Percentiles rank a stretch among this genome's conserved stretches.
Evolutionary conservation across 768 basidiomycete genomes (phyloP).

Genomic region (Suillus decipiens): DNA sequence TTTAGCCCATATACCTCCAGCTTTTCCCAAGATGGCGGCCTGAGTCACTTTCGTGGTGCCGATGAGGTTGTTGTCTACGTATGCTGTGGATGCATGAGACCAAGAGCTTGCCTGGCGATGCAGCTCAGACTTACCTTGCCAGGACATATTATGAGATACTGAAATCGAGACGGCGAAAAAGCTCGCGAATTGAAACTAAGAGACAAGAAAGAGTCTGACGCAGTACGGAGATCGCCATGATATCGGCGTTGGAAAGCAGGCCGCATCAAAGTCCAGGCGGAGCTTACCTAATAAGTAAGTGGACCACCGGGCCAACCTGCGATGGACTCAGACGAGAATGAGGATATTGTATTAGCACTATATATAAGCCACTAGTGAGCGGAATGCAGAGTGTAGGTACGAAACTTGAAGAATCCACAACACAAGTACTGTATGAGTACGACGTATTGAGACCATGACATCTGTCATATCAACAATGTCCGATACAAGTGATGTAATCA

Average conservation of each 20-base stretch:
- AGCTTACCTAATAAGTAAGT: slow-evolving; percentile 6
- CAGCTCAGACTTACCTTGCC: slow-evolving; percentile 66
- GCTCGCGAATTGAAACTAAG: slow-evolving; percentile 9
- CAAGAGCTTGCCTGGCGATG: neutral
- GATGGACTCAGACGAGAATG: neutral
- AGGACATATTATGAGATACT: slow-evolving; percentile 52
- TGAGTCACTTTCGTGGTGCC: slow-evolving; percentile 69
- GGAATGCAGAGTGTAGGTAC: neutral
- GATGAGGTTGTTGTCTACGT: slow-evolving; percentile 81
- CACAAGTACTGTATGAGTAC: neutral
- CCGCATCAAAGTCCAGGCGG: slow-evolving; percentile 5
- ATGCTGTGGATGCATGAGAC: slow-evolving; percentile 46
- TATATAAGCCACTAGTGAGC: neutral
- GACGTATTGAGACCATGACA: neutral
- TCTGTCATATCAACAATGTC: neutral
- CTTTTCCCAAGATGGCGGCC: slow-evolving; percentile 54
- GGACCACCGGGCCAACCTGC: neutral
- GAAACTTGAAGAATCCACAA: neutral
- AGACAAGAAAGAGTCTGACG: slow-evolving; percentile 7
- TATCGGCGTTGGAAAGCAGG: slow-evolving; percentile 23
- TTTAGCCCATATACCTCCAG: slow-evolving; percentile 34
- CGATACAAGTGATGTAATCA: neutral
- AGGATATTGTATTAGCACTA: no score
- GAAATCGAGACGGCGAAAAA: slow-evolving; percentile 10
- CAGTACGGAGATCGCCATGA: slow-evolving; percentile 31